Evolutionary conservation across 169 alveolate species (phyloP).

Genomic region (Cryptosporidium baileyi): DNA sequence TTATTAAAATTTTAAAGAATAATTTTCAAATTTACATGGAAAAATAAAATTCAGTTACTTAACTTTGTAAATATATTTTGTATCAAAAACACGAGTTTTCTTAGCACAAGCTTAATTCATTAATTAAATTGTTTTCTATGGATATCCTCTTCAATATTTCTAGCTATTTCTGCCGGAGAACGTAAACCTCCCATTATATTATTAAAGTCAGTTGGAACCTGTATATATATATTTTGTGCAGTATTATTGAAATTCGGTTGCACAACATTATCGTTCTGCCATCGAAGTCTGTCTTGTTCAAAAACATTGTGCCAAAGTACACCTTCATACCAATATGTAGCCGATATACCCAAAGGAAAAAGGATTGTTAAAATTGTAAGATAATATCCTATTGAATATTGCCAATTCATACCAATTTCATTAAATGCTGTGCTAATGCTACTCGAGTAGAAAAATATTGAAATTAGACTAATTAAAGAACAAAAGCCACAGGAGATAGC

Average conservation of each 20-base stretch:
- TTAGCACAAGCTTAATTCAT: too few species aligned
- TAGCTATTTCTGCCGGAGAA: constrained; percentile 61
- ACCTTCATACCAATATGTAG: constrained; percentile 52
- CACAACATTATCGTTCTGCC: neutral
- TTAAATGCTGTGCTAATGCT: neutral
- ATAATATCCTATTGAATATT: constrained; percentile 23
- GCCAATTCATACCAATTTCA: neutral
- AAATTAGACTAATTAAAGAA: neutral
- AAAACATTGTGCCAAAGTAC: constrained; percentile 42
- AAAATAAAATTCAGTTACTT: too few species aligned
- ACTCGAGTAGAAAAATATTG: constrained; percentile 17
- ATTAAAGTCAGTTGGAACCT: constrained; percentile 35
- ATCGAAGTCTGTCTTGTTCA: constrained; percentile 54
- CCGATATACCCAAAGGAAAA: constrained; percentile 10
- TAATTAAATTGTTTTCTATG: too few species aligned
- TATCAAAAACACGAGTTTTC: too few species aligned
- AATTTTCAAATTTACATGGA: too few species aligned
- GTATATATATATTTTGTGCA: constrained; percentile 9
- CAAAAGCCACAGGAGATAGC: constrained; percentile 33
- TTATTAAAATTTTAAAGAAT: too few species aligned
- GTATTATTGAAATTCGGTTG: neutral
- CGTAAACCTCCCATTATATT: constrained; percentile 51
- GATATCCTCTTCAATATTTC: constrained; percentile 28
- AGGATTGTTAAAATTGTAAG: neutral
- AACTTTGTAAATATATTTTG: too few species aligned